Evolutionary conservation across 2,329 filamentous ascomycete genomes (phyloP), one percentile per base, ranked within the genome.

Genomic region (Penicillium sp.): DNA sequence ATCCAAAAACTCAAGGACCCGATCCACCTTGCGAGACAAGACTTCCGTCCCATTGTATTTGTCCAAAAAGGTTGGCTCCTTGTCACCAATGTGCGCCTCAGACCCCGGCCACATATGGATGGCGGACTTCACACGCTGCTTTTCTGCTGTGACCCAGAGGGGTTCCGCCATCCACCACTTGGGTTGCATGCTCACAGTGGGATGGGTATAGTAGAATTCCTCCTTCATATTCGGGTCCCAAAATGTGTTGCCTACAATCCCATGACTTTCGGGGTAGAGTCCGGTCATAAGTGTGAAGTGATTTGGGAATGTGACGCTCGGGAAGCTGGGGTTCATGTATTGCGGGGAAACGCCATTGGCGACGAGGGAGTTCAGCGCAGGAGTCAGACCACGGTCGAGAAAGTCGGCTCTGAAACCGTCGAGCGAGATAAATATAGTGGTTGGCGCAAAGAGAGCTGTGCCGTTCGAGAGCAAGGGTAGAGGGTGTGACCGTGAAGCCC

Each of bases 61-160:
- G 77, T 97, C 94, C 49, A 97, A 74, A 68, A 91, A 91, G 10
- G 86, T 87, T 2, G 93, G 91, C 61, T 93, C 87, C 19, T 87
- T 79, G n/a, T 82, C 80, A 13, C 86, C 81, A 60, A 96, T 89
- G 72, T 91, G 88, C 6, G 93, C 93, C 77, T 99, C 94, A 43
- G 90, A 96, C 2, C 94, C 94, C 1, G 94, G 94, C 94, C 94
- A 99, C 94, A 99, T 99, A 73, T 99, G 94, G 27, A 99, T 86
- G 0, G 91, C 94, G 31, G 88, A 86, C 56, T 85, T 84, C 33
- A 96, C 81, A 6, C 89, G 89, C 65, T 91, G 89, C 57, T 84
- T 85, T 78, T 97, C 94, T 6, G 93, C 93, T 1, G 93, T 96
- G 27, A 89, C 88, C 94, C 94, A 99, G 31, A 99, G 81, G 0